Percentiles rank a stretch among this genome's conserved stretches.
Evolutionary conservation across 768 basidiomycete genomes (phyloP).

Genomic region (Sporobolomyces pararoseus): DNA sequence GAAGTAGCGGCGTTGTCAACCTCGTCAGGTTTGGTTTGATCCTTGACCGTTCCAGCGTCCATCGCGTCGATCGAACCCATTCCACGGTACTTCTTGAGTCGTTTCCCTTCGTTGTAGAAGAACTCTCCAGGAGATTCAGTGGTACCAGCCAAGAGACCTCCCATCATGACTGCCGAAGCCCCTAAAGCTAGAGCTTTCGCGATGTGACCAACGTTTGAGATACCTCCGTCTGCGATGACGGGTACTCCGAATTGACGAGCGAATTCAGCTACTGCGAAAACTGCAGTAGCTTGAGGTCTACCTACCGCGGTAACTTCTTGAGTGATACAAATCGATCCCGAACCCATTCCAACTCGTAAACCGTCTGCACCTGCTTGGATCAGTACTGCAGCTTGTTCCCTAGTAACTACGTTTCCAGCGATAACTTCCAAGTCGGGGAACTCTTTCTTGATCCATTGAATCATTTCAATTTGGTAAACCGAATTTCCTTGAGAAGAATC

Average conservation of each 20-base stretch:
- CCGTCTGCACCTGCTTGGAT: slow-evolving; percentile 93
- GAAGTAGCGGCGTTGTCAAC: slow-evolving; percentile 81
- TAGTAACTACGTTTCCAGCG: slow-evolving; percentile 95
- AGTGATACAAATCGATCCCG: slow-evolving; percentile 97
- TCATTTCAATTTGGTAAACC: slow-evolving; percentile 86
- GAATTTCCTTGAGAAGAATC: slow-evolving; percentile 98
- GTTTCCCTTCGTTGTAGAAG: slow-evolving; percentile 98
- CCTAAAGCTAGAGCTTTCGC: slow-evolving; percentile 94
- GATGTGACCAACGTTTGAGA: slow-evolving; percentile 92
- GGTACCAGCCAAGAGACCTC: slow-evolving; percentile 88
- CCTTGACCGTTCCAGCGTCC: slow-evolving; percentile 67
- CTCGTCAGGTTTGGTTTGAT: slow-evolving; percentile 44
- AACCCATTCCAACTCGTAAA: slow-evolving; percentile 96
- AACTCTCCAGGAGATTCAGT: slow-evolving; percentile 97
- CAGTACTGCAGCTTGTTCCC: slow-evolving; percentile 90
- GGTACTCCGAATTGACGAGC: slow-evolving; percentile 88
- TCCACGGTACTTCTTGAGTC: slow-evolving; percentile 96
- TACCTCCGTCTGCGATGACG: slow-evolving; percentile 93
- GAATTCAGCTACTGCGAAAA: slow-evolving; percentile 93
- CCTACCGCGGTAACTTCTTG: slow-evolving; percentile 99
- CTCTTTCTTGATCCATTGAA: slow-evolving; percentile 81
- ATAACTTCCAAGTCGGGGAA: slow-evolving; percentile 86
- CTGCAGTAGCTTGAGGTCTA: slow-evolving; percentile 95
- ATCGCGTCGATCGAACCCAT: slow-evolving; percentile 79
- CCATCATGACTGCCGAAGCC: slow-evolving; percentile 98